Evolutionary conservation across 306 rosid genomes (phyloP).

Genomic region (Abrus precatorius): DNA sequence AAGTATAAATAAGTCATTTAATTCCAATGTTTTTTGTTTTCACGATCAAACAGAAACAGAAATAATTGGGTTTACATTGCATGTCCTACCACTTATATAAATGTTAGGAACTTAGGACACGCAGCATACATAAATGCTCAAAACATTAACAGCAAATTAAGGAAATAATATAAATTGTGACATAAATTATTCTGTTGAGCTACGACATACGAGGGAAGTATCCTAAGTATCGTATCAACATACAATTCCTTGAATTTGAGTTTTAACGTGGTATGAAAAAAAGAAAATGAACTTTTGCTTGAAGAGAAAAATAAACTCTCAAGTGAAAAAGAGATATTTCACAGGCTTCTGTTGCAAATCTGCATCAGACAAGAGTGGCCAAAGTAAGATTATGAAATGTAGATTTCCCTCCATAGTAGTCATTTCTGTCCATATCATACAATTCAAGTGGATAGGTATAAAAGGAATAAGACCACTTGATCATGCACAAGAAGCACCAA

Average conservation of each 20-base stretch:
- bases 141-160: not conserved
- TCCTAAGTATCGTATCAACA: not conserved
- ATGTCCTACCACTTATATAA: too few species aligned
- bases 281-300: not conserved
- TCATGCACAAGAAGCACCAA: not conserved
- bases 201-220: not conserved
- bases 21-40: too few species aligned
- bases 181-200: not conserved
- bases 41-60: too few species aligned
- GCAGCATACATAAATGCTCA: too few species aligned
- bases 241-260: not conserved
- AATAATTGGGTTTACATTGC: too few species aligned
- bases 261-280: not conserved
- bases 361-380: slow-evolving; percentile 49
- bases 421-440: slow-evolving; percentile 83
- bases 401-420: slow-evolving; percentile 78
- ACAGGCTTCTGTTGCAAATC: slow-evolving; percentile 2
- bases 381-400: slow-evolving; percentile 70
- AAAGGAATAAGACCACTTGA: not conserved
- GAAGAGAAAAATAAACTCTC: too few species aligned
- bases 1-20: too few species aligned
- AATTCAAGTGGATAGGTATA: slow-evolving; percentile 27
- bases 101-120: too few species aligned
- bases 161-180: not conserved
- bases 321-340: not conserved